Evolutionary conservation across 2,329 filamentous ascomycete genomes (phyloP).

Genomic region (Ascochyta rabiei): DNA sequence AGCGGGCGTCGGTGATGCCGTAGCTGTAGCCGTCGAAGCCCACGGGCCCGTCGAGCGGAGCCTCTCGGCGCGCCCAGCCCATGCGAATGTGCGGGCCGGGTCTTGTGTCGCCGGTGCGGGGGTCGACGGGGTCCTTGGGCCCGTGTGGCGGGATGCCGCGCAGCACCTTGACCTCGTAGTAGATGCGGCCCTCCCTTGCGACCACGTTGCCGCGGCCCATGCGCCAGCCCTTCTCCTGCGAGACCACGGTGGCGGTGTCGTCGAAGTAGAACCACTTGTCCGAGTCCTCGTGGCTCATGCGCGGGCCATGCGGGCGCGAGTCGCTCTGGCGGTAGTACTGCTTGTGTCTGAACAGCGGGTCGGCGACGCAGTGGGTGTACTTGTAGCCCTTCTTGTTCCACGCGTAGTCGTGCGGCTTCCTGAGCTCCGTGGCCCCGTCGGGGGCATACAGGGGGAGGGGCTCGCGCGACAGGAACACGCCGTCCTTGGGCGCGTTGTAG

Average conservation of each 20-base stretch:
- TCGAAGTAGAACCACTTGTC: slow-evolving; percentile 82
- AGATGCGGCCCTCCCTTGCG: slow-evolving; percentile 86
- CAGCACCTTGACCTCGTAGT: slow-evolving; percentile 91
- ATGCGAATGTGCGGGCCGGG: slow-evolving; percentile 73
- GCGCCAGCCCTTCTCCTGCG: slow-evolving; percentile 90
- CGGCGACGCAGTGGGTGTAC: slow-evolving; percentile 89
- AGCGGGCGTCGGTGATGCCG: slow-evolving; percentile 84
- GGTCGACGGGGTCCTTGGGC: slow-evolving; percentile 46
- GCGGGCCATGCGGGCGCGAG: slow-evolving; percentile 78
- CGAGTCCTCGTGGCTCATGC: slow-evolving; percentile 91
- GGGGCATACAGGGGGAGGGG: slow-evolving; percentile 52
- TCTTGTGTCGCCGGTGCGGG: slow-evolving; percentile 47
- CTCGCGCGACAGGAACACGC: slow-evolving; percentile 55
- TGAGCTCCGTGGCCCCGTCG: slow-evolving; percentile 51
- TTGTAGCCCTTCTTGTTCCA: slow-evolving; percentile 77
- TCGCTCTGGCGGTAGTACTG: slow-evolving; percentile 91
- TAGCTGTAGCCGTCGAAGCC: slow-evolving; percentile 94
- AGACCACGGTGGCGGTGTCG: slow-evolving; percentile 77
- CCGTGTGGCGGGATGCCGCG: slow-evolving; percentile 68
- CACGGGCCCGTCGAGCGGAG: slow-evolving; percentile 80
- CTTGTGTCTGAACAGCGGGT: slow-evolving; percentile 83
- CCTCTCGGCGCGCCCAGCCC: slow-evolving; percentile 83
- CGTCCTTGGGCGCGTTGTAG: slow-evolving; percentile 57
- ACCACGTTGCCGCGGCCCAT: slow-evolving; percentile 91
- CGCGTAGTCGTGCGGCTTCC: slow-evolving; percentile 59